Conservation (phyloP, 148 eudicot genomes). For the Amaranthus cruentus region DNA sequence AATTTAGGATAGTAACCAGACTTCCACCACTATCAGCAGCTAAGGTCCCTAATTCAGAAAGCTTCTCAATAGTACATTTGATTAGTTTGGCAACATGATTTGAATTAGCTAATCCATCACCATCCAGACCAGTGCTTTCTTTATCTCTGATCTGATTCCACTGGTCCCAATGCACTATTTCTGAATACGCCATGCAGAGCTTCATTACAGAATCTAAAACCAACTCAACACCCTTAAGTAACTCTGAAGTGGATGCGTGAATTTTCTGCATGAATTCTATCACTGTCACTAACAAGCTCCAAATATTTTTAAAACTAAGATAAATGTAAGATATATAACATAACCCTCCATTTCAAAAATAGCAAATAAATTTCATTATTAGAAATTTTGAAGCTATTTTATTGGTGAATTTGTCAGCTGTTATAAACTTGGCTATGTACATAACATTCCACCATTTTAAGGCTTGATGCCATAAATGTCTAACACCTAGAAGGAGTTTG, state of each 20-base stretch:
- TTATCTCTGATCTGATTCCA: conserved; percentile 29
- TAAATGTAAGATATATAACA: neutral
- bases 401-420: neutral
- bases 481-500: no score
- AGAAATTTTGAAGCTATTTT: neutral
- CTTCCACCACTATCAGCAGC: conserved; percentile 90
- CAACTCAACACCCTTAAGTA: conserved; percentile 49
- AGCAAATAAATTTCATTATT: neutral
- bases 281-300: conserved; percentile 24
- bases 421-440: neutral
- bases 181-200: conserved; percentile 60
- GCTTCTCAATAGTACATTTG: conserved; percentile 50
- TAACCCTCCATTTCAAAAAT: neutral
- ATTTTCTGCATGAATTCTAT: conserved; percentile 45
- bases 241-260: conserved; percentile 46
- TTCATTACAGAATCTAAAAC: conserved; percentile 61
- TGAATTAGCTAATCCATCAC: conserved; percentile 29
- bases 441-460: no score
- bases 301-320: neutral
- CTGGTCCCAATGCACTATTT: conserved; percentile 51
- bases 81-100: conserved; percentile 45
- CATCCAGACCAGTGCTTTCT: conserved; percentile 24
- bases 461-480: no score
- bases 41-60: conserved; percentile 70
- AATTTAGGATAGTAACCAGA: conserved; percentile 66